Conservation (phyloP, 345 rosid species). For the Sisymbrium irio region DNA sequence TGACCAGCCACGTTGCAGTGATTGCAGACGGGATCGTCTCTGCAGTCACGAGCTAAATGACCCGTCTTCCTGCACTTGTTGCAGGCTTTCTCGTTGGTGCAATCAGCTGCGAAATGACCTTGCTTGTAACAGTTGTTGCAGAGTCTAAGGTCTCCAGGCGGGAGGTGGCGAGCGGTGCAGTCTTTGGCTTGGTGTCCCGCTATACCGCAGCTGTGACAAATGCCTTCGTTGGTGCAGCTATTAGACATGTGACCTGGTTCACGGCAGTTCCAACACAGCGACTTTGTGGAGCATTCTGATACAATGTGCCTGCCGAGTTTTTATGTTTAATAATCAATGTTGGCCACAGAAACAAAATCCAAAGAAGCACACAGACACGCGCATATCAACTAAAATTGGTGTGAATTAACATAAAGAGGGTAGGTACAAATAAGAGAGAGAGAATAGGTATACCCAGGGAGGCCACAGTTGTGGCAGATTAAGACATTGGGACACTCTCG, state of each 20-base stretch:
- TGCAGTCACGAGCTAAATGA: conserved; percentile 81
- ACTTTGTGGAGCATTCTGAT: conserved; percentile 75
- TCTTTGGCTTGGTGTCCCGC: conserved; percentile 85
- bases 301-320: conserved; percentile 60
- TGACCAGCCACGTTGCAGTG: conserved; percentile 70
- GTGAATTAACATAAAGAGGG: too few relatives aligned
- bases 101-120: conserved; percentile 80
- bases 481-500: conserved; percentile 89
- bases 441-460: conserved; percentile 58
- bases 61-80: conserved; percentile 86
- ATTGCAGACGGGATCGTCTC: conserved; percentile 67
- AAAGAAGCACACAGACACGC: neutral
- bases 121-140: conserved; percentile 90
- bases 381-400: neutral
- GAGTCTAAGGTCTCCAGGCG: conserved; percentile 80
- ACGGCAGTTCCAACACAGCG: conserved; percentile 82
- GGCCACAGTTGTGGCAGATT: conserved; percentile 86
- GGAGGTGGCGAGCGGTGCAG: conserved; percentile 62
- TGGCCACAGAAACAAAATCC: neutral
- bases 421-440: neutral
- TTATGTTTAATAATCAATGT: neutral
- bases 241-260: conserved; percentile 83
- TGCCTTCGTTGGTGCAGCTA: conserved; percentile 75
- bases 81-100: conserved; percentile 89
- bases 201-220: conserved; percentile 92